Conservation (phyloP, 352 stramenopile species). For the Thraustotheca clavata region DNA sequence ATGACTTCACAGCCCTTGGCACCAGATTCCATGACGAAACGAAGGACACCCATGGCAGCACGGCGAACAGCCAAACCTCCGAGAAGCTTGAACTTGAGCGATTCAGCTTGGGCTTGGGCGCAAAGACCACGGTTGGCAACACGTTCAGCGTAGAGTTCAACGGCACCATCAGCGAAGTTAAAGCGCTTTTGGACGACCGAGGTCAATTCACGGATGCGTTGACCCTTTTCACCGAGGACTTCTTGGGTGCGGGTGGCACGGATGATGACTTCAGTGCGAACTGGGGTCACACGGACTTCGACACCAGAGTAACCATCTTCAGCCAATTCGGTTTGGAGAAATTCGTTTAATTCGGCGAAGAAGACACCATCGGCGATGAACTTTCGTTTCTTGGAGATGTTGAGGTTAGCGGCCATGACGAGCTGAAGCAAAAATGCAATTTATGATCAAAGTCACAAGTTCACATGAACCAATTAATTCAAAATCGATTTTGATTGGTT, state of each 20-base stretch:
- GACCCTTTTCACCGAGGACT: conserved; percentile 98
- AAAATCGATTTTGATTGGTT: too few species aligned
- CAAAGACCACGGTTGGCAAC: conserved; percentile 98
- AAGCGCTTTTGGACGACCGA: conserved; percentile 99
- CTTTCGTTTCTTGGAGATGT: conserved; percentile 99
- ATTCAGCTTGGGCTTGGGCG: conserved; percentile 98
- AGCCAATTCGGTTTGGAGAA: conserved; percentile 96
- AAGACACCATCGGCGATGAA: conserved; percentile 99
- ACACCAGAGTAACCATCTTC: conserved; percentile 98
- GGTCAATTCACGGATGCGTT: conserved; percentile 98
- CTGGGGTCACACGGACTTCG: conserved; percentile 97
- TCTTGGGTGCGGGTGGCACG: conserved; percentile 98
- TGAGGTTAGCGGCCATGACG: conserved; percentile 88
- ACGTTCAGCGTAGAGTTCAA: conserved; percentile 98
- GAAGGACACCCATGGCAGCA: conserved; percentile 98
- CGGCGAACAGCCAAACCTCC: conserved; percentile 96
- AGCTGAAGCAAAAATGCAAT: conserved; percentile 22
- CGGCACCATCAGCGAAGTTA: conserved; percentile 90
- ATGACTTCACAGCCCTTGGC: conserved; percentile 99
- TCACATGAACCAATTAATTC: too few species aligned
- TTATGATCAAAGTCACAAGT: too few species aligned
- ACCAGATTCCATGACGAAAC: conserved; percentile 99
- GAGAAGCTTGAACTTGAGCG: conserved; percentile 99
- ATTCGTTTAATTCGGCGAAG: conserved; percentile 99
- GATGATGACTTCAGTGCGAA: conserved; percentile 99